Evolutionary conservation across 805 yeast species (phyloP).

Genomic region (Nematodospora valgi): DNA sequence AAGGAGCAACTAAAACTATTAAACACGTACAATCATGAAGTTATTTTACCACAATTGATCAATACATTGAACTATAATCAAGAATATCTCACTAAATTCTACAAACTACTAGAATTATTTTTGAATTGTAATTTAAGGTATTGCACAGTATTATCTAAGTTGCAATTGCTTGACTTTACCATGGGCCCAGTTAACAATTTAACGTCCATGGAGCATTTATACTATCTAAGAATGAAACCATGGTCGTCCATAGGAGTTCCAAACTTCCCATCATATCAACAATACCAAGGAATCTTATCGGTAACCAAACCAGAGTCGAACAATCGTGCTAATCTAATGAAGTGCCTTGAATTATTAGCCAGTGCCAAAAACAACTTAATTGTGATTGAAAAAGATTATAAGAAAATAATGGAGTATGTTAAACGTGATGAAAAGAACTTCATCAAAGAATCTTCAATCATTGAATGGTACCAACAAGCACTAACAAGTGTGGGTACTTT

Average conservation of each 20-base stretch:
- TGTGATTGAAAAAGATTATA: background rate
- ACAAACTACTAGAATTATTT: slow-evolving; percentile 16
- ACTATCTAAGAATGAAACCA: slow-evolving; percentile 65
- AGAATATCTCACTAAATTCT: slow-evolving; percentile 17
- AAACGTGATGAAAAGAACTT: slow-evolving; percentile 5
- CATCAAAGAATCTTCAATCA: slow-evolving; percentile 4
- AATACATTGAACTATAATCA: slow-evolving; percentile 20
- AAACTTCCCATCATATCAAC: slow-evolving; percentile 49
- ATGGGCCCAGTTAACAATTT: slow-evolving; percentile 23
- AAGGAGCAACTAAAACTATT: slow-evolving; percentile 33
- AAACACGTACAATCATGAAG: slow-evolving; percentile 26
- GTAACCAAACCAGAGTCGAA: slow-evolving; percentile 5
- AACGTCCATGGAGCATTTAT: slow-evolving; percentile 22
- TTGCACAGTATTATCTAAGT: slow-evolving; percentile 17
- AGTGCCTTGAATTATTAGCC: slow-evolving; percentile 8
- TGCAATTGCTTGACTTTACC: slow-evolving; percentile 19
- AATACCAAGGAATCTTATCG: slow-evolving; percentile 18
- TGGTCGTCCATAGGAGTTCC: slow-evolving; percentile 82
- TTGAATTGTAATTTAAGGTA: slow-evolving; percentile 18
- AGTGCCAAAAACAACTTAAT: slow-evolving; percentile 2
- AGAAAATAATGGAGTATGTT: slow-evolving; percentile 3
- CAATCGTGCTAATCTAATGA: slow-evolving; percentile 4
- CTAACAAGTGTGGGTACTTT: slow-evolving; percentile 15
- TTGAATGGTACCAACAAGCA: slow-evolving; percentile 19
- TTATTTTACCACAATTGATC: slow-evolving; percentile 34